A percentile compares a stretch with the other conserved stretches of the same genome.
These are phyloP conservation scores for Castanospermum australe DNA, from an alignment of 306 rosid species.

Conservation along the genomic window DNA sequence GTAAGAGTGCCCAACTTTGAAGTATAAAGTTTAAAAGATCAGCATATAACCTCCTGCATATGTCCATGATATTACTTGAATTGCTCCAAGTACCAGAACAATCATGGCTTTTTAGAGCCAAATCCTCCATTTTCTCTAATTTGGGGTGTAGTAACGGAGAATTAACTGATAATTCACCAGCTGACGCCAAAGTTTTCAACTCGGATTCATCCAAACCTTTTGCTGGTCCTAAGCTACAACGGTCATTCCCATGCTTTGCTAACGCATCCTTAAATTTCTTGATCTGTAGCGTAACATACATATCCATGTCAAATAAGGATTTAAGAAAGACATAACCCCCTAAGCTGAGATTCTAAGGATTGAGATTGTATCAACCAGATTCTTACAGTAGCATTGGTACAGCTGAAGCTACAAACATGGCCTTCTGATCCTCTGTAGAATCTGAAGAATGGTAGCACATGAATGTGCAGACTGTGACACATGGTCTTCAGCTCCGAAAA, in stretches of 20 bases:
- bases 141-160: conserved; percentile 24
- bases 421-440: conserved; percentile 85
- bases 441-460: conserved; percentile 85
- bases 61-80: conserved; percentile 3
- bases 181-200: conserved; percentile 44
- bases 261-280: conserved; percentile 84
- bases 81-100: conserved; percentile 34
- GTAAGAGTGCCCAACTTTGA: neutral
- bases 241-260: conserved; percentile 57
- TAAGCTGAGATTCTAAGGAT: neutral
- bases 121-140: conserved; percentile 35
- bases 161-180: conserved; percentile 41
- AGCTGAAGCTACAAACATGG: conserved; percentile 77
- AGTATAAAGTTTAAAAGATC: neutral
- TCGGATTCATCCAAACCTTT: conserved; percentile 76
- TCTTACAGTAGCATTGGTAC: conserved; percentile 84
- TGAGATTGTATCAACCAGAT: neutral
- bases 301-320: neutral
- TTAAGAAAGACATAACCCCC: neutral
- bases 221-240: conserved; percentile 65
- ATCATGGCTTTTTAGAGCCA: conserved; percentile 30
- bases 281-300: conserved; percentile 39
- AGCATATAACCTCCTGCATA: conserved; percentile 28
- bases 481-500: conserved; percentile 65
- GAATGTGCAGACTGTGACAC: conserved; percentile 69